Percentiles rank a stretch among this genome's conserved stretches.
Evolutionary conservation across 805 yeast species (phyloP).

Genomic region (Candida ponderosae): DNA sequence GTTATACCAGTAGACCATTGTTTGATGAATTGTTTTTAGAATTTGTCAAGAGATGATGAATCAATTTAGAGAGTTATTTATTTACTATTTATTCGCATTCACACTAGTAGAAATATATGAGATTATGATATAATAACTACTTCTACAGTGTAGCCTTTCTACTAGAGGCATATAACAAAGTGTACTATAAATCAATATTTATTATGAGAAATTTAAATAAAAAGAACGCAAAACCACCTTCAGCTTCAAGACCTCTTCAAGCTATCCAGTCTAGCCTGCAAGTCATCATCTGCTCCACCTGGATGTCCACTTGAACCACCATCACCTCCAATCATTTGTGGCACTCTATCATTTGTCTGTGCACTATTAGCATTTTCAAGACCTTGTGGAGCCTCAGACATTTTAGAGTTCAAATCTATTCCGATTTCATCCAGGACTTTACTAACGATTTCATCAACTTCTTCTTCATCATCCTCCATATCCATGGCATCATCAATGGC

Average conservation of each 20-base stretch:
- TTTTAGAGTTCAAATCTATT: conserved; percentile 57
- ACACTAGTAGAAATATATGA: too few relatives aligned
- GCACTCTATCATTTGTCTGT: conserved; percentile 31
- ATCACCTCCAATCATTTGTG: conserved; percentile 45
- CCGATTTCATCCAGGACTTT: conserved; percentile 96
- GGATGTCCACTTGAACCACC: conserved; percentile 17
- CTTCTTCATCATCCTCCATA: conserved; percentile 80
- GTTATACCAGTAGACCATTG: conserved; percentile 45
- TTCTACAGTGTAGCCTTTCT: too few relatives aligned
- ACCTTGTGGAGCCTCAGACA: conserved; percentile 37
- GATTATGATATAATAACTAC: too few relatives aligned
- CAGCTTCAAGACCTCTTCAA: conserved; percentile 52
- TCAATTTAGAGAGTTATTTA: too few relatives aligned
- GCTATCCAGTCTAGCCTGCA: conserved; percentile 83
- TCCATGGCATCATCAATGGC: conserved; percentile 96
- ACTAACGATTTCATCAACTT: conserved; percentile 83
- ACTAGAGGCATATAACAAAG: too few relatives aligned
- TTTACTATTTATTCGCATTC: too few relatives aligned
- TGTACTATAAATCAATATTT: too few relatives aligned
- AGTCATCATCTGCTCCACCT: conserved; percentile 58
- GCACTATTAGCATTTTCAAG: conserved; percentile 13
- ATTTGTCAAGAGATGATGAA: conserved; percentile 7
- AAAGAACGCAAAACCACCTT: too few relatives aligned
- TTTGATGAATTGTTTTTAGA: conserved; percentile 44
- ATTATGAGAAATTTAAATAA: too few relatives aligned